Evolutionary conservation across 2,329 filamentous ascomycete genomes (phyloP).

Genomic region (Leptographium lundbergii): DNA sequence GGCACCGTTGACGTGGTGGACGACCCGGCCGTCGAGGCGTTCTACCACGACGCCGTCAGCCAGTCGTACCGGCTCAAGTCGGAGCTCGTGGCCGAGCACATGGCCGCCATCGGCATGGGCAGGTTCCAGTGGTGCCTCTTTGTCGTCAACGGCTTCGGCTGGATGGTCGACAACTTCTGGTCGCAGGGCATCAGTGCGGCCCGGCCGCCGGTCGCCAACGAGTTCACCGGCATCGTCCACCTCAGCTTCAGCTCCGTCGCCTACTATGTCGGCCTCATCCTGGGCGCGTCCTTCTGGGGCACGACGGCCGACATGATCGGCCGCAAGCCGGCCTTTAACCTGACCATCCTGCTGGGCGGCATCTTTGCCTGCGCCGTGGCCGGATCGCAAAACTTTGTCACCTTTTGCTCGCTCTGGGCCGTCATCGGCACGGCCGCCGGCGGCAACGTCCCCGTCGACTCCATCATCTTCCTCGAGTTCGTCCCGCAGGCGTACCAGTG

Average conservation of each 20-base stretch:
- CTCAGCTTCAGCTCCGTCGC: slow-evolving; percentile 22
- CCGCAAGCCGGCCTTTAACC: slow-evolving; percentile 31
- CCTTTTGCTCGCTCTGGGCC: slow-evolving; percentile 27
- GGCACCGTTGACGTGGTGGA: background rate
- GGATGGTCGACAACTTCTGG: slow-evolving; percentile 31
- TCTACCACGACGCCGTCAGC: slow-evolving; percentile 7
- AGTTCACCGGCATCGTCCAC: slow-evolving; percentile 16
- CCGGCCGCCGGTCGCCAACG: slow-evolving; percentile 20
- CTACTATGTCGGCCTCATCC: slow-evolving; percentile 28
- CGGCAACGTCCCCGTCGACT: slow-evolving; percentile 38
- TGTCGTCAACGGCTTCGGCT: slow-evolving; percentile 32
- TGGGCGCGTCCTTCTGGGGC: slow-evolving; percentile 34
- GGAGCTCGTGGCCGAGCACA: slow-evolving; percentile 7
- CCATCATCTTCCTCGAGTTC: slow-evolving; percentile 39
- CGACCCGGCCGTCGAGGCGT: slow-evolving; percentile 1
- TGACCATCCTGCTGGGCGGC: slow-evolving; percentile 27
- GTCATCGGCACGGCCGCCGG: slow-evolving; percentile 29
- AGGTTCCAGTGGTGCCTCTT: slow-evolving; percentile 23
- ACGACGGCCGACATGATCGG: slow-evolving; percentile 15
- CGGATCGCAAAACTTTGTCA: slow-evolving; percentile 43
- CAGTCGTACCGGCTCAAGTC: slow-evolving; percentile 10
- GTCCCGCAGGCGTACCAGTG: slow-evolving; percentile 34
- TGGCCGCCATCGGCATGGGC: slow-evolving; percentile 8
- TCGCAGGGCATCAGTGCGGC: slow-evolving; percentile 23
- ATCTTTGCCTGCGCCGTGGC: slow-evolving; percentile 47